Evolutionary conservation across 495 filamentous ascomycete species (phyloP).

Genomic region (Podospora conica): DNA sequence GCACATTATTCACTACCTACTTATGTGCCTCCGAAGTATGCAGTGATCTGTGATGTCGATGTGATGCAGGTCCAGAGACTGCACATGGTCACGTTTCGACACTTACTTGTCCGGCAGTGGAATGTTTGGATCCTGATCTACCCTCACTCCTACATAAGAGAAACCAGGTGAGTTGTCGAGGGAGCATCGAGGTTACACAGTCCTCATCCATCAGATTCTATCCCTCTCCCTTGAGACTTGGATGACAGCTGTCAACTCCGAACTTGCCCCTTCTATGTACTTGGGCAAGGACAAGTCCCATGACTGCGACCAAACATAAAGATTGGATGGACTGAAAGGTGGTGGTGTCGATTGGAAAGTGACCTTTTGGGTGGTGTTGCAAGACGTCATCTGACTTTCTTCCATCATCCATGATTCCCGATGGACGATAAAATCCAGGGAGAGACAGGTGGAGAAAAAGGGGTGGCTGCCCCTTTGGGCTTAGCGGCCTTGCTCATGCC

Average conservation of each 20-base stretch:
- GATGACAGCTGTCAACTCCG: background rate
- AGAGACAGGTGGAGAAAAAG: background rate
- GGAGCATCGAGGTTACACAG: background rate
- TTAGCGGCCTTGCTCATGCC: background rate
- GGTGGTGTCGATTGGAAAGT: background rate
- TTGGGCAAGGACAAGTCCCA: too few relatives aligned
- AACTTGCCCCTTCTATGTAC: background rate
- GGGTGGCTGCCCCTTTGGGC: background rate
- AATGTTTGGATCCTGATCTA: too few relatives aligned
- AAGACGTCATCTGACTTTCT: background rate
- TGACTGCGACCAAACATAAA: too few relatives aligned
- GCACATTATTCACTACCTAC: background rate
- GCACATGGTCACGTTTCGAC: background rate
- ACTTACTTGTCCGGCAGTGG: too few relatives aligned
- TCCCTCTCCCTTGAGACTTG: too few relatives aligned
- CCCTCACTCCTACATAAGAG: too few relatives aligned
- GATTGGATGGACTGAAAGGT: too few relatives aligned
- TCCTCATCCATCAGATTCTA: background rate
- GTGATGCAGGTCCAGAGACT: background rate
- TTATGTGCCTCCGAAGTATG: background rate
- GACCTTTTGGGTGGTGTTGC: too few relatives aligned
- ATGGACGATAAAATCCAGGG: background rate
- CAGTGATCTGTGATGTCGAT: background rate
- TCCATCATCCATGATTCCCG: too few relatives aligned
- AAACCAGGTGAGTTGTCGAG: background rate